These are phyloP conservation scores for Pleomassaria siparia DNA, from an alignment of 2,329 filamentous ascomycete species.

Conservation along the genomic window DNA sequence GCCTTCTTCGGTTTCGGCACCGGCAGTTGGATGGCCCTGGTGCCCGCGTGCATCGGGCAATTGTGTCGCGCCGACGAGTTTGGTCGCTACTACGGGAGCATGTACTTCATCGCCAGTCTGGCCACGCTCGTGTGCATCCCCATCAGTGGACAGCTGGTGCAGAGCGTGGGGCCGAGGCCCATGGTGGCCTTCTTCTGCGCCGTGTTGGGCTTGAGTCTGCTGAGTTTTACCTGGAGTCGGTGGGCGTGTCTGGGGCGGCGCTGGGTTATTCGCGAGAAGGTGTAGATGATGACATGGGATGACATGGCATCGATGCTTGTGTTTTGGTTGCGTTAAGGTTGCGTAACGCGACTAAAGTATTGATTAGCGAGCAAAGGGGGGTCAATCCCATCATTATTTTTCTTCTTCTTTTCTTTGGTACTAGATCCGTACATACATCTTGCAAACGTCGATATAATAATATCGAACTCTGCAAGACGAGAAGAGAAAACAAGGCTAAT, in stretches of 20 bases:
- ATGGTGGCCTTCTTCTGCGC: conserved; percentile 41
- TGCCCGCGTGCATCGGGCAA: conserved; percentile 51
- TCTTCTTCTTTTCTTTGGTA: no score
- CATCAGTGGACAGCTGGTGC: conserved; percentile 37
- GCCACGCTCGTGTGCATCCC: conserved; percentile 40
- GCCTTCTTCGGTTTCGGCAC: conserved; percentile 52
- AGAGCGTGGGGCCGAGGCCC: conserved; percentile 32
- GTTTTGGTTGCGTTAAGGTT: no score
- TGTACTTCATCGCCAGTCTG: conserved; percentile 41
- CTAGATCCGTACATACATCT: no score
- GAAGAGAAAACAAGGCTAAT: no score
- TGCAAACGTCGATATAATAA: no score
- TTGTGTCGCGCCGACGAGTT: conserved; percentile 51
- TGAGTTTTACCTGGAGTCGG: conserved; percentile 35
- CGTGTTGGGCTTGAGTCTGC: conserved; percentile 31
- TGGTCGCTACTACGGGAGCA: conserved; percentile 55
- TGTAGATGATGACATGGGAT: conserved; percentile 6
- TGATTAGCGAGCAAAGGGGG: no score
- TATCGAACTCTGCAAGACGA: no score
- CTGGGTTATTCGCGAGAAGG: conserved; percentile 29
- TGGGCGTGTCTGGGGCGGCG: conserved; percentile 39
- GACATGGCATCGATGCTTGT: neutral
- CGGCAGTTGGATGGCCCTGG: conserved; percentile 48
- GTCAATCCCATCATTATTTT: no score
- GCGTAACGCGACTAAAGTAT: no score